Evolutionary conservation across 1,284 basidiomycete genomes (phyloP), one percentile per base, ranked within the genome.

Genomic region (Rhodofomes roseus): DNA sequence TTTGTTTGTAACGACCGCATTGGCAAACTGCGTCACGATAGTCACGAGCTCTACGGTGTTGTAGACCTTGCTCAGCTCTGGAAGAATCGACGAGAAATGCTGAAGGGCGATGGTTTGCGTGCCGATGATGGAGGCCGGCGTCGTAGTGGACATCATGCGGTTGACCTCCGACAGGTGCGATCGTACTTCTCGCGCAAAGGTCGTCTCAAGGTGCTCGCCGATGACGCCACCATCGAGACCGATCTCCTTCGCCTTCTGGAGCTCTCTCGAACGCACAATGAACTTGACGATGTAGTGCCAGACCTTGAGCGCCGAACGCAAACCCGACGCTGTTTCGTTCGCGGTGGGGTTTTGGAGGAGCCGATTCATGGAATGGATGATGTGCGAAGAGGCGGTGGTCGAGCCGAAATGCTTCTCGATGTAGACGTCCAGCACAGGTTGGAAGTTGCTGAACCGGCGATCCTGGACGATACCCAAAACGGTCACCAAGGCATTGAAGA

Each of bases 221-320:
- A 93, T 93, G 1, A 89, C 86, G 6, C 85, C 87, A 7, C 85
- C 85, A 22, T 90, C 90, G 74, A 92, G 87, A 0, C 87, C 87
- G 29, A 87, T 73, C 58, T 94, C 92, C 64, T 89, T 90, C 5
- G 81, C 79, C 67, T 93, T 91, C 73, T 97, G 95, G 39, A 98
- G 74, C 70, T 96, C 93, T 41, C 95, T 80, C 5, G 94, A 89
- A 23, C 92, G 84, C 8, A 93, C 87, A 66, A 98, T 92, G 74
- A 98, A 94, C 71, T 93, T 92, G 84, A 98, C 94, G 65, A 98
- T 86, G 70, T 96, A 95, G 67, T 95, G 91, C 93, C 95, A 97
- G 22, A 98, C 96, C 73, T 98, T 98, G 66, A 99, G 81, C 14
- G 95, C 90, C 1, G 94, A 87, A 40, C 96, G 88, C 56, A 98